These are phyloP conservation scores for Sarocladiaceae sp. DNA, from an alignment of 2,329 filamentous ascomycete species.

Conservation along the genomic window DNA sequence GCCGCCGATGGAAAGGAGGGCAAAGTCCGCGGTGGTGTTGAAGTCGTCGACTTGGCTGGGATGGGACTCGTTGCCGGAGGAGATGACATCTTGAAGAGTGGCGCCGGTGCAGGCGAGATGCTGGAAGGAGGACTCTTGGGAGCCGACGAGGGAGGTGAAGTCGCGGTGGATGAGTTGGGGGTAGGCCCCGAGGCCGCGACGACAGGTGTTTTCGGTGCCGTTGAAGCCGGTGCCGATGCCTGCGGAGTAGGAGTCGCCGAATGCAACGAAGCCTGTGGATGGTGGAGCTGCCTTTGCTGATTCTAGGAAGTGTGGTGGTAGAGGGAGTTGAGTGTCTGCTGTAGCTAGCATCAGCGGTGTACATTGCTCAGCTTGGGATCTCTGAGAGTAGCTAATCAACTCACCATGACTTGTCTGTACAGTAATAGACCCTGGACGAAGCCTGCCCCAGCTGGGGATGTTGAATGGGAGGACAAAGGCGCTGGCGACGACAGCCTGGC, in stretches of 20 bases:
- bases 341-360: too few species aligned
- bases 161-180: conserved; percentile 33
- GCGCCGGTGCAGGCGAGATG: conserved; percentile 42
- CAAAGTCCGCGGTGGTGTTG: conserved; percentile 34
- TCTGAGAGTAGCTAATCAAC: too few species aligned
- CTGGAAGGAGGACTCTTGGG: conserved; percentile 29
- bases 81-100: conserved; percentile 33
- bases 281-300: too few species aligned
- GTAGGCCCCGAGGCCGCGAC: conserved; percentile 35
- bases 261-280: conserved; percentile 30
- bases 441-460: too few species aligned
- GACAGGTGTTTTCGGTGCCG: conserved; percentile 33
- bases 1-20: conserved; percentile 39
- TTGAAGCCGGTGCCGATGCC: conserved; percentile 40
- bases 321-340: too few species aligned
- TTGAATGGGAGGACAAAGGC: too few species aligned
- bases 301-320: conserved; percentile 4
- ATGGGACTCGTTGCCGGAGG: conserved; percentile 23
- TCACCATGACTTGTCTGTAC: too few species aligned
- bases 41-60: conserved; percentile 37
- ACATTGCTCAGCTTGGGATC: too few species aligned
- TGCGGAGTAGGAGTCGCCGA: conserved; percentile 42
- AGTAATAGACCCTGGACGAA: too few species aligned
- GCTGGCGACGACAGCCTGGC: too few species aligned
- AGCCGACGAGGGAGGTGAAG: conserved; percentile 20